A percentile compares a stretch with the other conserved stretches of the same genome.
phyloP scores from a whole-genome alignment of 148 eudicot species.

The Talinum fruticosum region DNA sequence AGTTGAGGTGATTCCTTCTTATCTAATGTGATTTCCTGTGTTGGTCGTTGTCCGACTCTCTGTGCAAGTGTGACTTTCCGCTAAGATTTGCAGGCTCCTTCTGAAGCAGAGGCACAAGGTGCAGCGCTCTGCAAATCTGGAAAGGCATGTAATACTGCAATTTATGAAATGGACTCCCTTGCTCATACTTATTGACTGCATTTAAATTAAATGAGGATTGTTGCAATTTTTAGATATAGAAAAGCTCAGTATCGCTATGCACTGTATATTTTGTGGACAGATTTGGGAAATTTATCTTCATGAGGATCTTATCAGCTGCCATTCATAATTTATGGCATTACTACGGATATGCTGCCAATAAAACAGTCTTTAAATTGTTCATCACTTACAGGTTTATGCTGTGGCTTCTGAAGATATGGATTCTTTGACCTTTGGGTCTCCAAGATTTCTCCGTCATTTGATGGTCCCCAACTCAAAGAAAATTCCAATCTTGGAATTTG shows the following conservation, averaged over 20 bases:
- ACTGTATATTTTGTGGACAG: too few species aligned
- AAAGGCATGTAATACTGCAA: conserved; percentile 47
- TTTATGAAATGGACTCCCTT: too few species aligned
- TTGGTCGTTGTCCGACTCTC: neutral
- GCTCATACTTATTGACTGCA: too few species aligned
- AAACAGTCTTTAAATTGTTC: too few species aligned
- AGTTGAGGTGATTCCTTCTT: conserved; percentile 57
- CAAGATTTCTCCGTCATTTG: conserved; percentile 89
- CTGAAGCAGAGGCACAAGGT: conserved; percentile 98
- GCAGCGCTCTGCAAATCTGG: conserved; percentile 92
- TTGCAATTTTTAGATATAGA: too few species aligned
- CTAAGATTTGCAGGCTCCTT: conserved; percentile 76
- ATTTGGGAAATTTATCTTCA: too few species aligned
- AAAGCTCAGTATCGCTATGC: too few species aligned
- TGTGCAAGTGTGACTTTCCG: conserved; percentile 13
- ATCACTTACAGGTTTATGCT: conserved; percentile 75
- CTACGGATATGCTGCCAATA: too few species aligned
- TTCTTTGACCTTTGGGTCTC: conserved; percentile 95
- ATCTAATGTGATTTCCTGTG: neutral
- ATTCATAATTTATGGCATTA: too few species aligned
- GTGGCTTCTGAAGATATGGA: conserved; percentile 99
- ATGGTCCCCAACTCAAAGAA: conserved; percentile 97
- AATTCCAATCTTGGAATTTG: conserved; percentile 97
- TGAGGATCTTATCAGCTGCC: too few species aligned
- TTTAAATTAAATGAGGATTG: too few species aligned